Evolutionary conservation across 768 basidiomycete genomes (phyloP).

Genomic region (Mycena alexandri): DNA sequence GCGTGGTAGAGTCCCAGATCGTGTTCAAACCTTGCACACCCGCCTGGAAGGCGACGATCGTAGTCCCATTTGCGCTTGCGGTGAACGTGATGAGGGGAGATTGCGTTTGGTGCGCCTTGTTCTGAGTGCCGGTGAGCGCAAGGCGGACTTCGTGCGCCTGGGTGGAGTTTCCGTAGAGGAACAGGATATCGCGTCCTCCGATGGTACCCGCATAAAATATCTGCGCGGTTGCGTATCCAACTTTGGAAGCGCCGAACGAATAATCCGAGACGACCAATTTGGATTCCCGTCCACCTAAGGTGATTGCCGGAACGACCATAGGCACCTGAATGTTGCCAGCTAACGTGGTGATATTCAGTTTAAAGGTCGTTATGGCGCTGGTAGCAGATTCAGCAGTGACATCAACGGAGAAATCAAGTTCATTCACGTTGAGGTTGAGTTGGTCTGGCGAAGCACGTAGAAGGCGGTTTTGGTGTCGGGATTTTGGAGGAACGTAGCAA

Average conservation of each 20-base stretch:
- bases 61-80: conserved; percentile 50
- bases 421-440: conserved; percentile 78
- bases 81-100: conserved; percentile 49
- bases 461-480: conserved; percentile 76
- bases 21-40: conserved; percentile 66
- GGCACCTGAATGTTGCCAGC: conserved; percentile 69
- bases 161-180: conserved; percentile 67
- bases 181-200: conserved; percentile 71
- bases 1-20: conserved; percentile 73
- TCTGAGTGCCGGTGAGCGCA: conserved; percentile 60
- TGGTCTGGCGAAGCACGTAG: conserved; percentile 75
- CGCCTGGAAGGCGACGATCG: conserved; percentile 64
- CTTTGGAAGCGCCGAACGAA: conserved; percentile 71
- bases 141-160: conserved; percentile 71
- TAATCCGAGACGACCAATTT: conserved; percentile 82
- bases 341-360: conserved; percentile 69
- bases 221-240: conserved; percentile 80
- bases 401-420: not conserved
- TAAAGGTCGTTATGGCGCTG: conserved; percentile 67
- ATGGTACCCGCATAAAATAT: conserved; percentile 77
- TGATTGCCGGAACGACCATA: conserved; percentile 62
- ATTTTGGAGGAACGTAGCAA: conserved; percentile 75
- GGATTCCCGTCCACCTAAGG: conserved; percentile 77
- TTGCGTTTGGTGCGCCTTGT: conserved; percentile 45
- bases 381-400: not conserved